These are phyloP conservation scores for Guillardia theta DNA, from an alignment of 78 protist species.

Conservation along the genomic window DNA sequence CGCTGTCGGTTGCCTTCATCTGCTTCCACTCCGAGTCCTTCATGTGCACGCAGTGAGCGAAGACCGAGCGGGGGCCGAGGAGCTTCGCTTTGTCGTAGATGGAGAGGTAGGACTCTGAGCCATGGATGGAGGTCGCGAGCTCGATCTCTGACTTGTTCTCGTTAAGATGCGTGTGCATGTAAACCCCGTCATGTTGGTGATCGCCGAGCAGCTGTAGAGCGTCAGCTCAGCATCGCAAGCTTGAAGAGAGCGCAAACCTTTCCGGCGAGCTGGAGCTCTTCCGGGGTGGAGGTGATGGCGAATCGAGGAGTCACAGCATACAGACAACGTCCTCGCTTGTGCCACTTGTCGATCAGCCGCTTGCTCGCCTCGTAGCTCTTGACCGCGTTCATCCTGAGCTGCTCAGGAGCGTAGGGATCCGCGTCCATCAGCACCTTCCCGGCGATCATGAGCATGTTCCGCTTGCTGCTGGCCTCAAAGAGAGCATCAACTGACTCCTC, in stretches of 20 bases:
- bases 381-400: background rate
- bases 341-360: background rate
- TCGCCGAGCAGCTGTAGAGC: no score
- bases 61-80: background rate
- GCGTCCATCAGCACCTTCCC: constrained; percentile 24
- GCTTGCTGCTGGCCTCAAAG: background rate
- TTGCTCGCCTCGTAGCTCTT: background rate
- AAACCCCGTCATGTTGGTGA: constrained; percentile 18
- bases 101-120: background rate
- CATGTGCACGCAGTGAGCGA: constrained; percentile 32
- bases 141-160: background rate
- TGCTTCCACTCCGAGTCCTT: background rate
- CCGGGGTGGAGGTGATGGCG: constrained; percentile 19
- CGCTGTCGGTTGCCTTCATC: background rate
- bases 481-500: constrained; percentile 6
- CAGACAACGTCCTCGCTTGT: background rate
- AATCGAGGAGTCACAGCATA: constrained; percentile 31
- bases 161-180: background rate
- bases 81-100: background rate
- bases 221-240: no score
- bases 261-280: constrained; percentile 3
- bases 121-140: background rate
- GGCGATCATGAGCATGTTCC: constrained; percentile 2
- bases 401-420: background rate
- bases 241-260: no score